Evolutionary conservation across 495 filamentous ascomycete genomes (phyloP), one percentile per base, ranked within the genome.

Genomic region (Xylaria curta): DNA sequence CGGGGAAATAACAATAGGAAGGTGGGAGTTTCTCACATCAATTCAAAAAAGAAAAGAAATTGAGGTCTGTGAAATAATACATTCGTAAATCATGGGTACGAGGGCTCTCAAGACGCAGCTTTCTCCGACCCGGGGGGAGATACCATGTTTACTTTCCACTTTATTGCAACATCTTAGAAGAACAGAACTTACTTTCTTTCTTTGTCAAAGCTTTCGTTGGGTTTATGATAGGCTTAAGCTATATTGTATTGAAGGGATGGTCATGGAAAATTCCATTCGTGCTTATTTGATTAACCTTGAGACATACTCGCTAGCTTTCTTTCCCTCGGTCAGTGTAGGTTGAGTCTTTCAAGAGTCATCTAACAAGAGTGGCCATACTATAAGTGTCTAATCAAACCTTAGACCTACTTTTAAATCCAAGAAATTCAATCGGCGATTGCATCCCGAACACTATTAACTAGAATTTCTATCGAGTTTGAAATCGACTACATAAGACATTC

Each of bases 1-100:
- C 58, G 58, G 58, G 54, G 58, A 28, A 60, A 38, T 13, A 3
- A 38, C 21, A 60, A 38, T 33, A 38, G 19, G 58, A 60, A 60
- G 17, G 58, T 38, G n/a, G 19, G 10, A 38, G 0, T 12, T n/a
- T 7, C 3, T 38, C 38, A 8, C 17, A 2, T 13, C 3, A 7
- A 10, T n/a, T 60, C n/a, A n/a, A n/a, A n/a, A n/a, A n/a, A n/a
- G n/a, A n/a, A n/a, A n/a, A n/a, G n/a, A n/a, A n/a, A n/a, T n/a
- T n/a, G n/a, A n/a, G n/a, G n/a, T n/a, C n/a, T 28, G 10, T 15
- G 21, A 13, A 56, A 12, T 7, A 49, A 1, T 49, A 49, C 46
- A 49, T n/a, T 49, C 46, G n/a, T 49, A 26, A 53, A 53, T 1
- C 21, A 53, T n/a, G 2, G 9, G 21, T 3, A 26, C 3, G 3